phyloP scores from a whole-genome alignment of 352 stramenopile genomes.

The Phytopythium sindhum region DNA sequence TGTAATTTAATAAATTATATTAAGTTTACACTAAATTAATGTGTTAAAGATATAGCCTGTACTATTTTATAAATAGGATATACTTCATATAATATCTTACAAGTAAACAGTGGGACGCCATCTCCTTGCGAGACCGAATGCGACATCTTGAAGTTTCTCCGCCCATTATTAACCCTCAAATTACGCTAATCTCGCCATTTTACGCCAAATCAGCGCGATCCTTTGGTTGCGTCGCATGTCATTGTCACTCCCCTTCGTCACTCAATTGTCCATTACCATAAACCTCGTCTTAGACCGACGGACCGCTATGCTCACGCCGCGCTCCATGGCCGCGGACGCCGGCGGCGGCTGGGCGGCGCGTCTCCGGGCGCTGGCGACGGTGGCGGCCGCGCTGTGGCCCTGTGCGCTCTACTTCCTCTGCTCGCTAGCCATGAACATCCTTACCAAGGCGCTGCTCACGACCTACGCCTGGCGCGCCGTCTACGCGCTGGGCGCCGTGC shows the following conservation, averaged over 20 bases:
- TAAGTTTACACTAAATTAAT: no score
- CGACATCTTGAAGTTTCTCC: not conserved
- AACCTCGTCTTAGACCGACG: not conserved
- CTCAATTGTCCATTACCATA: not conserved
- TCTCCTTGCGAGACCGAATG: not conserved
- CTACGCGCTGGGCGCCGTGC: slow-evolving; percentile 55
- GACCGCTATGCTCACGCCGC: not conserved
- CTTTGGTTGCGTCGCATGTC: not conserved
- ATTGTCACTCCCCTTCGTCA: not conserved
- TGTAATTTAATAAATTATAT: no score
- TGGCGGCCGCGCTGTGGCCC: slow-evolving; percentile 45
- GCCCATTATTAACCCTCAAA: not conserved
- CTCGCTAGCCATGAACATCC: slow-evolving; percentile 74
- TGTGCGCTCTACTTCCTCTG: slow-evolving; percentile 65
- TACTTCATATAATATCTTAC: no score
- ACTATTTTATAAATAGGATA: no score
- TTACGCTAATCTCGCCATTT: no score
- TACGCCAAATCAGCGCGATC: no score
- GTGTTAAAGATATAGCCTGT: no score
- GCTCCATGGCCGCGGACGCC: not conserved
- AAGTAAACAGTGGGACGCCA: no score
- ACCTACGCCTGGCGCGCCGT: slow-evolving; percentile 55
- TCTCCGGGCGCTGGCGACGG: slow-evolving; percentile 1
- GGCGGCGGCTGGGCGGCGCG: not conserved
- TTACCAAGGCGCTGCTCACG: slow-evolving; percentile 69